phyloP scores from a whole-genome alignment of 371 early-diverging fungal species.

The Gilbertella persicaria region DNA sequence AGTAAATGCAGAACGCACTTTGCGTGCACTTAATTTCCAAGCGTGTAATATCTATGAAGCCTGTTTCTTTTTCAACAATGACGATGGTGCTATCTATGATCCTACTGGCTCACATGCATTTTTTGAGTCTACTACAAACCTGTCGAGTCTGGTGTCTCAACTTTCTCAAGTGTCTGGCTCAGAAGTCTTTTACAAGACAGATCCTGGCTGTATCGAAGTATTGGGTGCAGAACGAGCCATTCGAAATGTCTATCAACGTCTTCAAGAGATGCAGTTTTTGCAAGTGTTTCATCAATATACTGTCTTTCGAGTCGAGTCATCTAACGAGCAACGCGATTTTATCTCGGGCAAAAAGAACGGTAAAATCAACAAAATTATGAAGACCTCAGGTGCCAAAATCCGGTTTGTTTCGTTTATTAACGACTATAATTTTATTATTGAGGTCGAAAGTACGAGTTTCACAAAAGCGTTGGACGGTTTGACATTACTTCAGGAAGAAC shows the following conservation, averaged over 20 bases:
- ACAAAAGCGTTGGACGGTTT: constrained; percentile 69
- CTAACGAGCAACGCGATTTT: constrained; percentile 87
- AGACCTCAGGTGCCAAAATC: constrained; percentile 65
- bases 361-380: constrained; percentile 88
- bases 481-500: constrained; percentile 75
- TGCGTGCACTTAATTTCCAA: constrained; percentile 65
- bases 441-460: constrained; percentile 61
- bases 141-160: constrained; percentile 46
- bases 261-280: constrained; percentile 51
- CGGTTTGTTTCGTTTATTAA: constrained; percentile 58
- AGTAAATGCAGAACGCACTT: constrained; percentile 74
- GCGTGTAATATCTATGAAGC: constrained; percentile 64
- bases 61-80: constrained; percentile 51
- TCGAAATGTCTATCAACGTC: constrained; percentile 55
- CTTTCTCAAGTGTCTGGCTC: constrained; percentile 61
- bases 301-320: constrained; percentile 65
- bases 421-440: constrained; percentile 79
- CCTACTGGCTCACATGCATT: constrained; percentile 27
- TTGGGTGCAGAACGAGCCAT: constrained; percentile 65
- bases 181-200: constrained; percentile 54
- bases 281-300: constrained; percentile 28
- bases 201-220: constrained; percentile 60
- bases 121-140: constrained; percentile 32
- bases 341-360: constrained; percentile 95
- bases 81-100: constrained; percentile 37